These are phyloP conservation scores for Daldinia caldariorum DNA, from an alignment of 495 filamentous ascomycete genomes.

Conservation along the genomic window DNA sequence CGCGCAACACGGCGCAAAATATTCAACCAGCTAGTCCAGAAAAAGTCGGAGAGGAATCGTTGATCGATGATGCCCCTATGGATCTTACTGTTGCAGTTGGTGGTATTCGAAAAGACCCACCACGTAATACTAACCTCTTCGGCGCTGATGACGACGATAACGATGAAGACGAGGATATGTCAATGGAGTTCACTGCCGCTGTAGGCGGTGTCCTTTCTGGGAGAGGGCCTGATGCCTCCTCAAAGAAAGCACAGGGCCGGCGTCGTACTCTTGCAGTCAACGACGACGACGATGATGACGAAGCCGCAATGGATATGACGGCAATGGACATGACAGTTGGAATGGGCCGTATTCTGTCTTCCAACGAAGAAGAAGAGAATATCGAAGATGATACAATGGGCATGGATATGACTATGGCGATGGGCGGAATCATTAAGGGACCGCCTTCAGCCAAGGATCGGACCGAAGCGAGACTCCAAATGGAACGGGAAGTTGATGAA, in stretches of 20 bases:
- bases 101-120: slow-evolving; percentile 58
- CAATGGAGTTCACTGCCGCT: slow-evolving; percentile 83
- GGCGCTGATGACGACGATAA: slow-evolving; percentile 36
- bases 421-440: slow-evolving; percentile 64
- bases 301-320: slow-evolving; percentile 74
- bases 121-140: slow-evolving; percentile 41
- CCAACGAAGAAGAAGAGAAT: slow-evolving; percentile 49
- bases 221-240: slow-evolving; percentile 44
- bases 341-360: slow-evolving; percentile 71
- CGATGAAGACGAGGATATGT: slow-evolving; percentile 71
- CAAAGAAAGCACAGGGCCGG: slow-evolving; percentile 37
- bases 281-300: slow-evolving; percentile 39
- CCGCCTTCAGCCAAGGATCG: slow-evolving; percentile 50
- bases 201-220: slow-evolving; percentile 70
- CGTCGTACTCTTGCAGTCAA: slow-evolving; percentile 46
- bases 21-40: slow-evolving; percentile 41
- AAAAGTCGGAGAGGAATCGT: slow-evolving; percentile 46
- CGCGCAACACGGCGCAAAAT: slow-evolving; percentile 44
- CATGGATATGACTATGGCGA: slow-evolving; percentile 68
- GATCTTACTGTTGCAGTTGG: slow-evolving; percentile 81
- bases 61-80: slow-evolving; percentile 65
- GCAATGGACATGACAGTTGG: slow-evolving; percentile 81
- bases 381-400: slow-evolving; percentile 63
- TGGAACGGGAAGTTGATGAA: slow-evolving; percentile 68
- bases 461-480: slow-evolving; percentile 63